Evolutionary conservation across 2,329 filamentous ascomycete genomes (phyloP), one percentile per base, ranked within the genome.

Genomic region (Annulohypoxylon truncatum): DNA sequence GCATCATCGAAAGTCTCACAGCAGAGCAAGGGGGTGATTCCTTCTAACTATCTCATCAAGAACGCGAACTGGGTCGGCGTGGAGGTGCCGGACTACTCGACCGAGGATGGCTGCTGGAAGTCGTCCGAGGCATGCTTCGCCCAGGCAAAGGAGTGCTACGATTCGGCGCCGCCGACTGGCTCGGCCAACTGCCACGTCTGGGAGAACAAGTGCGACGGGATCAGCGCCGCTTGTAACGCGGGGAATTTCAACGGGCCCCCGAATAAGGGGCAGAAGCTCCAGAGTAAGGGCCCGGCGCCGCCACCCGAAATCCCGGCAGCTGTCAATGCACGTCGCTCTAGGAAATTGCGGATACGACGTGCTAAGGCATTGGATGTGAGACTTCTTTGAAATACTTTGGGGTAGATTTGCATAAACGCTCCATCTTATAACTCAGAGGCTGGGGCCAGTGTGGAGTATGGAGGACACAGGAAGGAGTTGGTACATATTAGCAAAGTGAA

Each of bases 11-110:
- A 35, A 22, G 38, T 63, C 20, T 80, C 18, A n/a, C 64, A 51
- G 33, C 63, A 66, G 29, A 54, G 47, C 12, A 22, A 64, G 29
- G 60, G 60, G 24, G 47, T 44, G 29, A 46, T 87, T 55, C 89
- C 89, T 0, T 58, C 73, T 1, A 79, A 82, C 71, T 91, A 87
- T 74, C 80, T 92, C 35, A 74, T 89, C 64, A 87, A 88, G 74
- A 92, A 92, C 74, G 90, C 81, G 63, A 92, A 93, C 80, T 93
- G 90, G 90, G 92, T 89, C 77, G 90, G 84, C 54, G 80, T 83
- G 64, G 85, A 91, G 73, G 82, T 92, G 0, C 76, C 84, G 0
- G 72, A 78, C 7, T 92, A 90, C 79, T 80, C 78, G 3, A 80
- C 81, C 46, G 82, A 88, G 74, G 74, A 74, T 1, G 84, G 84